phyloP scores from a whole-genome alignment of 2,329 filamentous ascomycete species.

The Colletotrichum sp. region DNA sequence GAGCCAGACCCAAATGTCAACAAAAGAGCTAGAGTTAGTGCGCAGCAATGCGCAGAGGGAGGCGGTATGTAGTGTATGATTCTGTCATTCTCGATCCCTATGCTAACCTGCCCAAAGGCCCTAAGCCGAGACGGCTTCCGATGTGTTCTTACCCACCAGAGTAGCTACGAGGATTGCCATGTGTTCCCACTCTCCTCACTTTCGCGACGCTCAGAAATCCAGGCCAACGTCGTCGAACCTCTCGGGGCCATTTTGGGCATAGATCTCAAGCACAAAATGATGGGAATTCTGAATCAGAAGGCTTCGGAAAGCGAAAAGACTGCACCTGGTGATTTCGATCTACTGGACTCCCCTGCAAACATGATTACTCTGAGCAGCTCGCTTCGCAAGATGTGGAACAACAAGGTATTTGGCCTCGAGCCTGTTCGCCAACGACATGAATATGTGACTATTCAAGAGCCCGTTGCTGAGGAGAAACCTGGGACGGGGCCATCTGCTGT shows the following conservation, averaged over 20 bases:
- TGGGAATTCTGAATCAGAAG: not conserved
- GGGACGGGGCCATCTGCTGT: not conserved
- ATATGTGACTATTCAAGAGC: too few relatives aligned
- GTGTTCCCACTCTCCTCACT: not conserved
- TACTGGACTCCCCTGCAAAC: not conserved
- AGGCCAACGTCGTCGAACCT: not conserved
- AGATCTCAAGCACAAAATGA: not conserved
- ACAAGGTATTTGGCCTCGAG: not conserved
- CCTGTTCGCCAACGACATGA: not conserved
- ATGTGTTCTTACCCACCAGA: not conserved
- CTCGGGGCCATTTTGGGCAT: not conserved
- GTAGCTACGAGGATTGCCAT: not conserved
- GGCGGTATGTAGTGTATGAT: not conserved
- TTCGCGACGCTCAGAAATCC: not conserved
- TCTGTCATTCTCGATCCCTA: not conserved
- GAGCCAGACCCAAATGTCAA: not conserved
- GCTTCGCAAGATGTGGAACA: not conserved
- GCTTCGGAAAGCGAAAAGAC: not conserved
- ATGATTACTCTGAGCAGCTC: not conserved
- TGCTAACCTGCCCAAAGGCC: not conserved
- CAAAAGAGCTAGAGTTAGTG: not conserved
- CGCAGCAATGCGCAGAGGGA: not conserved
- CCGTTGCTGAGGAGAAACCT: not conserved
- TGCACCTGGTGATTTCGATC: not conserved
- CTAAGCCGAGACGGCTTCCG: not conserved